phyloP scores from a whole-genome alignment of 805 yeast species.

The Ascoidea asiatica region DNA sequence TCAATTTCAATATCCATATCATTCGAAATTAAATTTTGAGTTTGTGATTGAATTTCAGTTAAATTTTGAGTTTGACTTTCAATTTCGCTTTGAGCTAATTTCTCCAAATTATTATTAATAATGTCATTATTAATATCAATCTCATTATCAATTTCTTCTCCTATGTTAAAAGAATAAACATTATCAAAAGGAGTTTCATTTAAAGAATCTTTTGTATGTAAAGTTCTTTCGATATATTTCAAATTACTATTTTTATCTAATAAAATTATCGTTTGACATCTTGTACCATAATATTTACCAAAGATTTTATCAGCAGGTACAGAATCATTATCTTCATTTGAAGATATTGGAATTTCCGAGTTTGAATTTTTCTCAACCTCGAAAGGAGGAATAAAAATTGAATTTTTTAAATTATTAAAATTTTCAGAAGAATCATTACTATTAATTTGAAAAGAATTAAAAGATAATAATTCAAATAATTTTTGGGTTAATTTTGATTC shows the following conservation, averaged over 20 bases:
- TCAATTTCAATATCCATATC: too few relatives aligned
- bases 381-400: slow-evolving; percentile 66
- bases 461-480: slow-evolving; percentile 43
- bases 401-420: slow-evolving; percentile 32
- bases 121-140: slow-evolving; percentile 2
- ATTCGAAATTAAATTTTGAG: slow-evolving; percentile 1
- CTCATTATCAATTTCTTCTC: slow-evolving; percentile 7
- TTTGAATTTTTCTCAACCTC: slow-evolving; percentile 18
- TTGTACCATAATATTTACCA: slow-evolving; percentile 66
- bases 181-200: slow-evolving; percentile 1
- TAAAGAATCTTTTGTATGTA: slow-evolving; percentile 21
- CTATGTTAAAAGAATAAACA: slow-evolving; percentile 9
- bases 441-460: slow-evolving; percentile 21
- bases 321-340: too few relatives aligned
- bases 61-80: not conserved
- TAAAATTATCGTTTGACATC: slow-evolving; percentile 72
- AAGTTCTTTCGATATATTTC: slow-evolving; percentile 47
- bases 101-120: too few relatives aligned
- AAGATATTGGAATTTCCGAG: slow-evolving; percentile 6
- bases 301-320: too few relatives aligned
- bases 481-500: slow-evolving; percentile 27
- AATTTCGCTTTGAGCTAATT: not conserved
- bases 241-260: slow-evolving; percentile 37
- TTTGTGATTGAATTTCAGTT: not conserved
- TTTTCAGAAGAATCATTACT: slow-evolving; percentile 10